phyloP scores from a whole-genome alignment of 1,284 basidiomycete genomes.

The Ustilago bromivora region DNA sequence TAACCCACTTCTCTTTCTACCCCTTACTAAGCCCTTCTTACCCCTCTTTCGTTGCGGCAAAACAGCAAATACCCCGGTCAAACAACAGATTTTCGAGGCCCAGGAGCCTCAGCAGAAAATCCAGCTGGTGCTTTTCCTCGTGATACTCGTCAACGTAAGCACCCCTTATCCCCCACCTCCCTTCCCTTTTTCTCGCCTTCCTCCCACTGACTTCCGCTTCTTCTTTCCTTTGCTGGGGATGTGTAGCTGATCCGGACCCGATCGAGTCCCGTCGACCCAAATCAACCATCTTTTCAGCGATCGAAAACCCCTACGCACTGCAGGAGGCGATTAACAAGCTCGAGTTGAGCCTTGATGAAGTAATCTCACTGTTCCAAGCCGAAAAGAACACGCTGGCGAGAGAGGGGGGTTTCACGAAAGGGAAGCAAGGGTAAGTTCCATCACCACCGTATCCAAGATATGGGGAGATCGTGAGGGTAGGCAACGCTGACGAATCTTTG shows the following conservation, averaged over 20 bases:
- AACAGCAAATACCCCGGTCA: slow-evolving; percentile 46
- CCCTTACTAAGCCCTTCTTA: not conserved
- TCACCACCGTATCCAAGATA: too few relatives aligned
- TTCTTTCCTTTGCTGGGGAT: not conserved
- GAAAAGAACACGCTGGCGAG: slow-evolving; percentile 57
- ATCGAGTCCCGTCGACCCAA: slow-evolving; percentile 34
- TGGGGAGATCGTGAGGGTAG: not conserved
- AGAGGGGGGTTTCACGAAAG: slow-evolving; percentile 58
- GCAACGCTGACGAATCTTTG: not conserved
- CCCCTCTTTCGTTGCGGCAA: not conserved
- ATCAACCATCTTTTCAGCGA: slow-evolving; percentile 51
- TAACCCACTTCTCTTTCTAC: not conserved
- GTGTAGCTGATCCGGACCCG: slow-evolving; percentile 40
- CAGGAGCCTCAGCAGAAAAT: slow-evolving; percentile 46
- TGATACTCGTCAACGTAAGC: slow-evolving; percentile 39
- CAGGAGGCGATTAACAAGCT: slow-evolving; percentile 56
- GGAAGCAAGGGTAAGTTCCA: slow-evolving; percentile 56
- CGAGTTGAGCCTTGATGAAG: slow-evolving; percentile 55
- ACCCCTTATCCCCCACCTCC: not conserved
- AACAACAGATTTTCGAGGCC: slow-evolving; percentile 41
- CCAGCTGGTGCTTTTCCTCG: slow-evolving; percentile 52
- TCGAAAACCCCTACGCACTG: slow-evolving; percentile 63
- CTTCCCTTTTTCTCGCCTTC: not conserved
- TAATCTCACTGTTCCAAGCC: slow-evolving; percentile 58
- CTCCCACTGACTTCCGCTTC: slow-evolving; percentile 1